phyloP scores from a whole-genome alignment of 441 rosid genomes.

The Syzygium malaccense region DNA sequence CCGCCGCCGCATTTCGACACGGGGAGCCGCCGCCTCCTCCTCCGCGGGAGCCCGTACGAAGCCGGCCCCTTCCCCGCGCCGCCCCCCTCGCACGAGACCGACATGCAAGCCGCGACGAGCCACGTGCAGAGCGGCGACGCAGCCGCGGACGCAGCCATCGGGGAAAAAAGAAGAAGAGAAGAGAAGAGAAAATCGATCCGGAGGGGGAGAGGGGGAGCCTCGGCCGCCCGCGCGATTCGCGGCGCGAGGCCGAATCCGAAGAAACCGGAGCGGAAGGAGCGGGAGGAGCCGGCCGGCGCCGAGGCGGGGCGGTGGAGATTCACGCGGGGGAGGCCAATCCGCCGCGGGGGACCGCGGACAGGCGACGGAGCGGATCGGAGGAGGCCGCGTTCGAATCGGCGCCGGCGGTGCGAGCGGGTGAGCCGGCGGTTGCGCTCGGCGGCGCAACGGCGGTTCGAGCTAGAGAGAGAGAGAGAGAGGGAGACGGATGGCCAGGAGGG shows the following conservation, averaged over 20 bases:
- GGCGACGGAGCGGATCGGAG: background rate
- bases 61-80: conserved; percentile 1
- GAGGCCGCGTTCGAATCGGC: background rate
- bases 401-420: background rate
- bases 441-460: background rate
- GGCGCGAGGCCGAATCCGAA: background rate
- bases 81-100: conserved; percentile 47
- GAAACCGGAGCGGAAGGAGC: background rate
- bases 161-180: too few species aligned
- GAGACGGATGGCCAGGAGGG: background rate
- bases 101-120: conserved; percentile 95
- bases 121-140: conserved; percentile 89
- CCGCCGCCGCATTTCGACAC: conserved; percentile 16
- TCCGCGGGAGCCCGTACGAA: conserved; percentile 21
- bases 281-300: background rate
- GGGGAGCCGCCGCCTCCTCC: conserved; percentile 40
- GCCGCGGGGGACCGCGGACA: background rate
- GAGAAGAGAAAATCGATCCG: background rate
- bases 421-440: background rate
- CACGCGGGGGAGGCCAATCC: background rate
- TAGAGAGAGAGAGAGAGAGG: background rate
- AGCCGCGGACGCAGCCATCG: conserved; percentile 35
- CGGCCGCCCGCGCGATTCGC: background rate
- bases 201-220: background rate
- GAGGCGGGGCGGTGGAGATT: background rate